A percentile compares a stretch with the other conserved stretches of the same genome.
These are phyloP conservation scores for Picea sitchensis DNA, from an alignment of 75 land plant species.

Conservation along the genomic window DNA sequence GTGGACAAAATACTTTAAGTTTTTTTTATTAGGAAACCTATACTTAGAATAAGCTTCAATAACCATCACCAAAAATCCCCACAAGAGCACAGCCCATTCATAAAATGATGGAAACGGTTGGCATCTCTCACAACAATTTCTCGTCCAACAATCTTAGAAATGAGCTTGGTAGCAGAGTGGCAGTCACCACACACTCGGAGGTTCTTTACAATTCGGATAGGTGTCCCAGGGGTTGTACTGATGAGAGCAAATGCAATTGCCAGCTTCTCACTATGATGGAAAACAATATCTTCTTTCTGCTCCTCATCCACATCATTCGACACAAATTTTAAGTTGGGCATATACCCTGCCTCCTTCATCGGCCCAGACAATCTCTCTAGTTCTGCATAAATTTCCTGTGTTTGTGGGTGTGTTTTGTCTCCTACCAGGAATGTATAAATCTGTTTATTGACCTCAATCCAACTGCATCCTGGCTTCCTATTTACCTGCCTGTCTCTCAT, in stretches of 20 bases:
- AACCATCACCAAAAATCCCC: conserved; percentile 13
- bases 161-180: conserved; percentile 19
- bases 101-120: conserved; percentile 23
- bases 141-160: conserved; percentile 10
- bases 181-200: conserved; percentile 20
- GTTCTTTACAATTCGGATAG: conserved; percentile 21
- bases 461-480: neutral
- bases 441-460: neutral
- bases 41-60: too few relatives aligned
- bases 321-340: conserved; percentile 10
- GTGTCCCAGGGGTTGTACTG: conserved; percentile 13
- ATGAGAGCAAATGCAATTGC: neutral
- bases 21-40: too few relatives aligned
- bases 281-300: neutral
- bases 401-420: neutral
- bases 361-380: neutral
- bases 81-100: conserved; percentile 28
- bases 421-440: neutral
- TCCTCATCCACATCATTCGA: neutral
- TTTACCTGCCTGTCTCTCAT: neutral
- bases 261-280: conserved; percentile 1
- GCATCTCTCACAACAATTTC: conserved; percentile 28
- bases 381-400: neutral
- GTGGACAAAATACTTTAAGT: too few relatives aligned
- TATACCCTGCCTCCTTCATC: conserved; percentile 1